phyloP scores from a whole-genome alignment of 495 filamentous ascomycete genomes.

The Corynascus novoguineensis region DNA sequence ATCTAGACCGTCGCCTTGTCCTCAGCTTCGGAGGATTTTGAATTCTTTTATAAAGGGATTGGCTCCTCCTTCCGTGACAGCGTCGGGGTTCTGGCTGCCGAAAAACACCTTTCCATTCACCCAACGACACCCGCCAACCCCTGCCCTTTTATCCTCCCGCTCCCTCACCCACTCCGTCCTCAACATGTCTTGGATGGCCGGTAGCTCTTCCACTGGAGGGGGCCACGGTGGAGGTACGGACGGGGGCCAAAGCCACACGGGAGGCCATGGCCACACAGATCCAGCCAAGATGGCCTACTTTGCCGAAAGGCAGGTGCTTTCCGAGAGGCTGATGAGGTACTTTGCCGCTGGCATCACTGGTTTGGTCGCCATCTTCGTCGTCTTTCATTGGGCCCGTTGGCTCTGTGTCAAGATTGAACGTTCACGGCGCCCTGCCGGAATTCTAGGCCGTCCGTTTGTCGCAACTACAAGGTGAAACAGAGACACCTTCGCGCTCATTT shows the following conservation, averaged over 20 bases:
- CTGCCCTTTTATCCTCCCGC: not conserved
- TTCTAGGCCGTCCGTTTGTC: conserved; percentile 24
- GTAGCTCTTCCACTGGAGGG: conserved; percentile 3
- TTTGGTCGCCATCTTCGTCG: conserved; percentile 47
- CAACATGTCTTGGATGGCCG: conserved; percentile 14
- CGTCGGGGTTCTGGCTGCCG: not conserved
- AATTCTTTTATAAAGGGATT: conserved; percentile 13
- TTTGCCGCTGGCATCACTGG: conserved; percentile 43
- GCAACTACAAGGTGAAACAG: conserved; percentile 25
- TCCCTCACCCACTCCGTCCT: not conserved
- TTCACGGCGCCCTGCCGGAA: conserved; percentile 15
- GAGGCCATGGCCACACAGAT: conserved; percentile 11
- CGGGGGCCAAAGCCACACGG: conserved; percentile 7
- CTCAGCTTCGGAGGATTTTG: not conserved
- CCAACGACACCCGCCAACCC: not conserved
- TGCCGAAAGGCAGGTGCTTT: conserved; percentile 28
- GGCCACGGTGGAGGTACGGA: conserved; percentile 6
- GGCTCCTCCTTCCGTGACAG: not conserved
- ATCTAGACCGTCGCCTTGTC: conserved; percentile 23
- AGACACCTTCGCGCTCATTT: not conserved
- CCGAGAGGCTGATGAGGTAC: conserved; percentile 31
- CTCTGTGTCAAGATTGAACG: conserved; percentile 23
- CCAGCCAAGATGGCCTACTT: conserved; percentile 24
- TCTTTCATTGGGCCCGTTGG: conserved; percentile 43
- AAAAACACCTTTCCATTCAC: not conserved